Percentiles rank a stretch among this genome's conserved stretches.
Conservation (phyloP, 2,329 filamentous ascomycete genomes). For the Sarocladiaceae sp. region DNA sequence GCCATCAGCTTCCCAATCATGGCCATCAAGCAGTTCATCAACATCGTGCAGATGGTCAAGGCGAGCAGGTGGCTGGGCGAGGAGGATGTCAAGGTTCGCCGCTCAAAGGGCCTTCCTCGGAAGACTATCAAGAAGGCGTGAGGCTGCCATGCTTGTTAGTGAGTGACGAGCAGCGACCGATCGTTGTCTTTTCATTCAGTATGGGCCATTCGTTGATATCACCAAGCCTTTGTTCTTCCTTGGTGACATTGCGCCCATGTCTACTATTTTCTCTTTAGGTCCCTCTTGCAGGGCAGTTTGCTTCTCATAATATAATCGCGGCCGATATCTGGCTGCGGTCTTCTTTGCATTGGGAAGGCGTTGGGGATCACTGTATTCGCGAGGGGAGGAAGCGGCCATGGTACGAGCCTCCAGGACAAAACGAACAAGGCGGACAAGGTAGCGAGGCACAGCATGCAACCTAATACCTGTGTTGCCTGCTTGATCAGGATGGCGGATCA, state of each 20-base stretch:
- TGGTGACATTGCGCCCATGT: too few relatives aligned
- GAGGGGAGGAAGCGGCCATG: background rate
- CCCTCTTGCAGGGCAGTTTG: too few relatives aligned
- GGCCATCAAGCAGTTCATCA: constrained; percentile 87
- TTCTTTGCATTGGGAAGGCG: constrained; percentile 6
- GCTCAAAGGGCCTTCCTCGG: constrained; percentile 43
- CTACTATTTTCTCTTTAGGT: too few relatives aligned
- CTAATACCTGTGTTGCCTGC: too few relatives aligned
- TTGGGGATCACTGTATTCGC: background rate
- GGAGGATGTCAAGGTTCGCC: constrained; percentile 69
- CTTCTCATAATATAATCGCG: background rate
- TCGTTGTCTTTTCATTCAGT: too few relatives aligned
- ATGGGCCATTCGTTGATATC: too few relatives aligned
- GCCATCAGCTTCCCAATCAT: constrained; percentile 79
- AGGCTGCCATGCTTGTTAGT: too few relatives aligned
- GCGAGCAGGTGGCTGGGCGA: constrained; percentile 89
- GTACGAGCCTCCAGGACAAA: background rate
- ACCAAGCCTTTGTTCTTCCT: too few relatives aligned
- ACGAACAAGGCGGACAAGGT: background rate
- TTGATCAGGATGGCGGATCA: too few relatives aligned
- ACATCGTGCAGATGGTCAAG: constrained; percentile 88
- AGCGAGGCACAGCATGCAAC: too few relatives aligned
- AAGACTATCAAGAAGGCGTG: constrained; percentile 24
- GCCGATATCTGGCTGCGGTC: background rate
- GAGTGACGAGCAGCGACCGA: too few relatives aligned